These are phyloP conservation scores for Aspergillus versicolor DNA, from an alignment of 2,329 filamentous ascomycete genomes.

Conservation along the genomic window DNA sequence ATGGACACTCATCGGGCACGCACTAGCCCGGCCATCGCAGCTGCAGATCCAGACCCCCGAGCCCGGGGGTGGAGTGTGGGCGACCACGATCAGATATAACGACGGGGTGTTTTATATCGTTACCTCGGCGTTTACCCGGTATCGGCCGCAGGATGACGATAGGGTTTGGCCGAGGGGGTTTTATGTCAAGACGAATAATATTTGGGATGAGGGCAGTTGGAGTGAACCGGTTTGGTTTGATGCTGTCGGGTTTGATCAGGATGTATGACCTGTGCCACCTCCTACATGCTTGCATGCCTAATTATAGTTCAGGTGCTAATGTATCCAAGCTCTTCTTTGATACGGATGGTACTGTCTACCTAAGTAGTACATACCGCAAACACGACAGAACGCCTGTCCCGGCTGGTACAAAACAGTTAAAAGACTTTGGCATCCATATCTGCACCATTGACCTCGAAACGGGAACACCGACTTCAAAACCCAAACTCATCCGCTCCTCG, in stretches of 20 bases:
- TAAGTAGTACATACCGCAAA: conserved; percentile 43
- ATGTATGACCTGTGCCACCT: conserved; percentile 35
- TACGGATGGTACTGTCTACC: conserved; percentile 50
- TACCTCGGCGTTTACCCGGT: conserved; percentile 45
- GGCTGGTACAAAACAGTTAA: conserved; percentile 30
- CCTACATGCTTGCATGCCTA: too few relatives aligned
- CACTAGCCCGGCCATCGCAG: conserved; percentile 33
- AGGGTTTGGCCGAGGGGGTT: conserved; percentile 55
- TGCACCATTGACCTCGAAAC: conserved; percentile 33
- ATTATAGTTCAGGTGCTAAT: not conserved
- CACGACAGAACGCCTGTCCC: conserved; percentile 37
- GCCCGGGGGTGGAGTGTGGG: conserved; percentile 44
- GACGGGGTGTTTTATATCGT: conserved; percentile 48
- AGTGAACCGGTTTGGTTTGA: conserved; percentile 57
- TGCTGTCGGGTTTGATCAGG: conserved; percentile 55
- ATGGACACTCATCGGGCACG: conserved; percentile 40
- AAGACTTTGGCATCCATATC: conserved; percentile 52
- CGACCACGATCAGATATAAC: conserved; percentile 50
- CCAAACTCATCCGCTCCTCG: conserved; percentile 47
- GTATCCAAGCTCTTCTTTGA: conserved; percentile 50
- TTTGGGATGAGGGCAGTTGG: conserved; percentile 53
- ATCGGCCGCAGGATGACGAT: conserved; percentile 44
- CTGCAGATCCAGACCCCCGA: conserved; percentile 37
- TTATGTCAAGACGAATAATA: conserved; percentile 54
- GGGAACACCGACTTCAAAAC: conserved; percentile 31